phyloP scores from a whole-genome alignment of 768 basidiomycete species.

The Punctularia strigosozonata region DNA sequence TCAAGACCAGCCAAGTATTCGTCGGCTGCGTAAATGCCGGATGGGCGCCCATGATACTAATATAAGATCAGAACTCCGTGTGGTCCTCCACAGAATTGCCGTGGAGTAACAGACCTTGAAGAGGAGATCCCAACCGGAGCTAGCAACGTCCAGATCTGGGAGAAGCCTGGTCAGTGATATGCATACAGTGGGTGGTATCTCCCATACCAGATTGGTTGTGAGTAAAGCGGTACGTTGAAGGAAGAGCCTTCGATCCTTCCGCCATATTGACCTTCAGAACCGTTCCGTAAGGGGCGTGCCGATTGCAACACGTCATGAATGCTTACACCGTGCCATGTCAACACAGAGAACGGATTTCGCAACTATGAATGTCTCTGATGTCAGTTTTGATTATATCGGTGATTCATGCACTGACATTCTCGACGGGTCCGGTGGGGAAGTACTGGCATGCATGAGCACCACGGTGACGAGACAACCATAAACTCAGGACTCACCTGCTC shows the following conservation, averaged over 20 bases:
- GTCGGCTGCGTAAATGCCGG: slow-evolving; percentile 44
- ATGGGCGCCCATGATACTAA: slow-evolving; percentile 46
- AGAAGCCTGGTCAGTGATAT: background rate
- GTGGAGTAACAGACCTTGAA: too few relatives aligned
- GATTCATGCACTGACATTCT: too few relatives aligned
- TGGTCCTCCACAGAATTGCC: too few relatives aligned
- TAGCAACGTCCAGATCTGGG: slow-evolving; percentile 36
- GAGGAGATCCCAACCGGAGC: slow-evolving; percentile 40
- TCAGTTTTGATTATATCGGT: too few relatives aligned
- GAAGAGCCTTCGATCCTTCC: slow-evolving; percentile 43
- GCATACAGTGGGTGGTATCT: background rate
- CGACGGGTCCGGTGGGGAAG: slow-evolving; percentile 31
- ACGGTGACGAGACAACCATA: background rate
- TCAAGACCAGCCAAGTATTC: slow-evolving; percentile 46
- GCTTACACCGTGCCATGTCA: slow-evolving; percentile 47
- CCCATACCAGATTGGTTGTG: slow-evolving; percentile 50
- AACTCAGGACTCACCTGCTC: slow-evolving; percentile 19
- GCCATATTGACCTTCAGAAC: too few relatives aligned
- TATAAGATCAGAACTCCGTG: too few relatives aligned
- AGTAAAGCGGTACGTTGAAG: slow-evolving; percentile 41
- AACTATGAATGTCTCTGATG: too few relatives aligned
- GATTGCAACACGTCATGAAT: too few relatives aligned
- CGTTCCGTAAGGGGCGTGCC: too few relatives aligned
- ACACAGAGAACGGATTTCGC: slow-evolving; percentile 33
- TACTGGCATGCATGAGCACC: slow-evolving; percentile 18